Evolutionary conservation across 2,329 filamentous ascomycete species (phyloP).

Genomic region (Botrytis elliptica): DNA sequence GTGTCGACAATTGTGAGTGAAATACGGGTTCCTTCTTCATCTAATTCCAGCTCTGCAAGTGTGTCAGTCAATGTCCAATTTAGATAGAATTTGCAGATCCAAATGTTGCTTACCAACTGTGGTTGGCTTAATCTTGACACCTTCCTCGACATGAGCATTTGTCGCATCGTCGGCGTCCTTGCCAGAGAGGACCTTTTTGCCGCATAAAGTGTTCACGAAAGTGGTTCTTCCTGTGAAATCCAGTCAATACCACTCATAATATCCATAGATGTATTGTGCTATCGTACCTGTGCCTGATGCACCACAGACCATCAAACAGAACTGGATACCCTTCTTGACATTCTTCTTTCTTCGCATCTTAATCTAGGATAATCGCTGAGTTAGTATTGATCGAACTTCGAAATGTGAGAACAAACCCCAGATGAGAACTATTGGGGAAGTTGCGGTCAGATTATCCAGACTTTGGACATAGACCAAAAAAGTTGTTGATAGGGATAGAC

Average conservation of each 20-base stretch:
- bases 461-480: conserved; percentile 29
- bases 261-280: conserved; percentile 11
- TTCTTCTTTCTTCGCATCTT: conserved; percentile 99
- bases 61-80: conserved; percentile 36
- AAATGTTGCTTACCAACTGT: conserved; percentile 74
- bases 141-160: conserved; percentile 89
- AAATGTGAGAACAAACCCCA: conserved; percentile 32
- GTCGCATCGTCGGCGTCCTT: conserved; percentile 91
- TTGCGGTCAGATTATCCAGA: conserved; percentile 36
- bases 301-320: conserved; percentile 99
- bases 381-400: conserved; percentile 32
- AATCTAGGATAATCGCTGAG: conserved; percentile 54
- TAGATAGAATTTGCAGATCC: conserved; percentile 4
- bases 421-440: conserved; percentile 33
- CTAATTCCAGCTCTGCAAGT: conserved; percentile 78
- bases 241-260: conserved; percentile 24
- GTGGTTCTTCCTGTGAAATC: conserved; percentile 77
- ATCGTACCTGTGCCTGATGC: conserved; percentile 91
- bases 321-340: conserved; percentile 88
- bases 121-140: conserved; percentile 97
- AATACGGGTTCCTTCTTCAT: conserved; percentile 97
- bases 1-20: conserved; percentile 98
- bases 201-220: conserved; percentile 99
- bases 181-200: conserved; percentile 84
- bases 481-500: conserved; percentile 36